Conservation (phyloP, 2,329 filamentous ascomycete species). For the Penicillium oxalicum region DNA sequence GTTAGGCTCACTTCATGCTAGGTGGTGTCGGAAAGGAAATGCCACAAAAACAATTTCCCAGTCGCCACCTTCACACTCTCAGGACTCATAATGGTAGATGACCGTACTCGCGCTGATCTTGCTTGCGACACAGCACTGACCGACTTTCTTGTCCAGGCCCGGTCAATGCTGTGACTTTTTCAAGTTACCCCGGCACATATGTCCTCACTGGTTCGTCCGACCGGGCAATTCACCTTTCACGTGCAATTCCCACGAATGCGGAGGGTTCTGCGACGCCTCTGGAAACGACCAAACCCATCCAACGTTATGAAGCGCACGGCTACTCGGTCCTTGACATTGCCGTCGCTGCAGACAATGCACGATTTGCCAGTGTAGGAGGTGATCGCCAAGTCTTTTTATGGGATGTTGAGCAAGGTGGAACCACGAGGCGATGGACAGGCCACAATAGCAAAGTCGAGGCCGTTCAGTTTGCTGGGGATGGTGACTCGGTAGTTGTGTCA, state of each 20-base stretch:
- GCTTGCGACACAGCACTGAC: neutral
- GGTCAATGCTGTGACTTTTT: slow-evolving; percentile 67
- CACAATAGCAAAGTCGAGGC: slow-evolving; percentile 71
- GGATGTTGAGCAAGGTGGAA: slow-evolving; percentile 80
- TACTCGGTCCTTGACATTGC: slow-evolving; percentile 83
- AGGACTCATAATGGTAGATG: slow-evolving; percentile 41
- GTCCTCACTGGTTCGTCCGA: slow-evolving; percentile 83
- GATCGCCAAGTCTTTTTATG: slow-evolving; percentile 89
- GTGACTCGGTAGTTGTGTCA: slow-evolving; percentile 65
- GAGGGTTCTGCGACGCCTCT: slow-evolving; percentile 24
- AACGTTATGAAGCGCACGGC: slow-evolving; percentile 82
- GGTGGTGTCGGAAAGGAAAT: slow-evolving; percentile 7
- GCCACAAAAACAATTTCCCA: slow-evolving; percentile 32
- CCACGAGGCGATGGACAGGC: slow-evolving; percentile 66
- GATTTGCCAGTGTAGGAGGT: slow-evolving; percentile 80
- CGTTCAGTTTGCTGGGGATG: slow-evolving; percentile 71
- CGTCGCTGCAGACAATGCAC: slow-evolving; percentile 68
- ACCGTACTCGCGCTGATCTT: neutral
- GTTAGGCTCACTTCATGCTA: neutral
- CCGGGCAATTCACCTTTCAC: slow-evolving; percentile 79
- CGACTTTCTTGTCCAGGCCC: slow-evolving; percentile 48
- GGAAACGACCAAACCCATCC: slow-evolving; percentile 57
- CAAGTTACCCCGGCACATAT: slow-evolving; percentile 65
- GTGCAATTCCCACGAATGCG: slow-evolving; percentile 45
- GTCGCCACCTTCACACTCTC: slow-evolving; percentile 37